Evolutionary conservation across 2,329 filamentous ascomycete genomes (phyloP).

Genomic region (Huntiella bhutanensis): DNA sequence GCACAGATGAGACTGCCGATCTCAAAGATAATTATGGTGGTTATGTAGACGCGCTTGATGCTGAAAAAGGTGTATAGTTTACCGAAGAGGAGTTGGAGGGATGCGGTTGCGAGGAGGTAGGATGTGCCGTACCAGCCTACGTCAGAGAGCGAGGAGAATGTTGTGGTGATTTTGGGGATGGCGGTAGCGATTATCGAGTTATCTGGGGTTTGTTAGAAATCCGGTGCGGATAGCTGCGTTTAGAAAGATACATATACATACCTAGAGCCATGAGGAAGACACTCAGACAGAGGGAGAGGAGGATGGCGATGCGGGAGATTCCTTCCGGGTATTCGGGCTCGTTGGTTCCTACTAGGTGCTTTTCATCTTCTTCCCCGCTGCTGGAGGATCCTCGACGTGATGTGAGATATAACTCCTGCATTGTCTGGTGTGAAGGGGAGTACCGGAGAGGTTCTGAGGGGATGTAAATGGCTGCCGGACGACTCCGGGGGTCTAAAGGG

Average conservation of each 20-base stretch:
- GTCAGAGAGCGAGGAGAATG: conserved; percentile 25
- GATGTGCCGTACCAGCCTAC: conserved; percentile 31
- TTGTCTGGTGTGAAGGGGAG: too few relatives aligned
- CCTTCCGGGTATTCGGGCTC: neutral
- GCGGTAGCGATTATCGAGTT: conserved; percentile 26
- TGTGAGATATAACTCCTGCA: too few relatives aligned
- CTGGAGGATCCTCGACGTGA: too few relatives aligned
- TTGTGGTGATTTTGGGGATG: conserved; percentile 25
- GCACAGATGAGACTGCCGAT: conserved; percentile 25
- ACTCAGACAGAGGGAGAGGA: conserved; percentile 17
- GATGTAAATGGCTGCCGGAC: too few relatives aligned
- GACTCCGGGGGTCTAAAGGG: too few relatives aligned
- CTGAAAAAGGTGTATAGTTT: conserved; percentile 27
- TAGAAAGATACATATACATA: conserved; percentile 9
- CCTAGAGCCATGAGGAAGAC: conserved; percentile 25
- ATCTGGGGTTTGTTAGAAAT: conserved; percentile 13
- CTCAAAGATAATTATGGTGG: conserved; percentile 23
- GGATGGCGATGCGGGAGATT: conserved; percentile 13
- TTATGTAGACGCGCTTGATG: conserved; percentile 24
- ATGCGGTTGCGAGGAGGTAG: conserved; percentile 23
- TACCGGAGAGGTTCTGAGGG: too few relatives aligned
- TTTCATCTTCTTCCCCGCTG: neutral
- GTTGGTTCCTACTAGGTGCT: neutral
- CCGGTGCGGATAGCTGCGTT: neutral
- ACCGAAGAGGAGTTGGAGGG: conserved; percentile 23